A percentile compares a stretch with the other conserved stretches of the same genome.
Conservation (phyloP, 345 rosid species). For the Tarenaya hassleriana region DNA sequence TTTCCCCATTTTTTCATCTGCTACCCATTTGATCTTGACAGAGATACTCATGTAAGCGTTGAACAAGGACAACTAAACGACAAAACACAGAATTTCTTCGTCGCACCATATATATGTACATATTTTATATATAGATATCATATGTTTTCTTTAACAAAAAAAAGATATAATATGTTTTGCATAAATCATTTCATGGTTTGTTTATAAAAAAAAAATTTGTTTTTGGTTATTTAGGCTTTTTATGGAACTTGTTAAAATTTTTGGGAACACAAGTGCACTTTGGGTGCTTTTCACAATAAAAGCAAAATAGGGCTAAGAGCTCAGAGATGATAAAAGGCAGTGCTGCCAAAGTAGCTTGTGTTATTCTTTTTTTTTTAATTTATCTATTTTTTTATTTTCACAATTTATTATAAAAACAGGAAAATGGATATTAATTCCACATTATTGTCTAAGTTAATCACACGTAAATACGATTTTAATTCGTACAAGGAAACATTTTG, state of each 20-base stretch:
- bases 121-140: no score
- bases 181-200: not conserved
- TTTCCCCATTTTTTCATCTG: no score
- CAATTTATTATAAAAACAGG: not conserved
- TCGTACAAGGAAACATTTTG: no score
- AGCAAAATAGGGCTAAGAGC: constrained; percentile 27
- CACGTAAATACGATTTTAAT: no score
- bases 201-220: constrained; percentile 5
- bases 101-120: constrained; percentile 11
- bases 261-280: constrained; percentile 31
- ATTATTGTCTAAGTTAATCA: no score
- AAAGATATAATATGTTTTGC: no score
- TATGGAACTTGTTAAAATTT: constrained; percentile 28
- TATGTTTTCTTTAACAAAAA: no score
- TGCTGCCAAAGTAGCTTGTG: constrained; percentile 25
- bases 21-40: no score
- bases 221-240: constrained; percentile 23
- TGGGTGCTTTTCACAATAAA: constrained; percentile 30
- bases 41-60: constrained; percentile 4
- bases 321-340: constrained; percentile 29
- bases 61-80: constrained; percentile 39
- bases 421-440: constrained; percentile 15
- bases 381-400: constrained; percentile 5
- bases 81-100: constrained; percentile 29
- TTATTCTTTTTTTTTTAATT: not conserved